Conservation (phyloP, 2,329 filamentous ascomycete genomes). For the Aureobasidium subglaciale region DNA sequence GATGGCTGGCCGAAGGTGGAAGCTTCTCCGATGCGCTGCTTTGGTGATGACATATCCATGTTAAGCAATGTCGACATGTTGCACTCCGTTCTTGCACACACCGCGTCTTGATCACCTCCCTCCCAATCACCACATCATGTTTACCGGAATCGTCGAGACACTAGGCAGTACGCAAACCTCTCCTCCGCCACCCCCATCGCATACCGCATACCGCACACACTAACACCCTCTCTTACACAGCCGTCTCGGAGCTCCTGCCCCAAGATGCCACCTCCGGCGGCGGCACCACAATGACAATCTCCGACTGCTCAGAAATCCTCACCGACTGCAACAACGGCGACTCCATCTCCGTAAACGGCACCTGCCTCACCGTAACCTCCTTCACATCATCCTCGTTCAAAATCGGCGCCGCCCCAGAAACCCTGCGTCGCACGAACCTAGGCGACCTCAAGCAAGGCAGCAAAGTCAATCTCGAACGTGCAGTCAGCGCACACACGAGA, state of each 20-base stretch:
- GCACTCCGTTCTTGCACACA: too few species aligned
- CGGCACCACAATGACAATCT: slow-evolving; percentile 85
- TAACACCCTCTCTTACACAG: slow-evolving; percentile 49
- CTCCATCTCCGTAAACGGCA: slow-evolving; percentile 92
- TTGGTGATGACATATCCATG: slow-evolving; percentile 5
- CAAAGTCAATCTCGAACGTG: slow-evolving; percentile 85
- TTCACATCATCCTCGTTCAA: slow-evolving; percentile 64
- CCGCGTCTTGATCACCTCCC: too few species aligned
- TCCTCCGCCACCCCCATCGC: background rate
- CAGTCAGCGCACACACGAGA: slow-evolving; percentile 80
- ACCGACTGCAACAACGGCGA: slow-evolving; percentile 80
- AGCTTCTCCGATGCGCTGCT: background rate
- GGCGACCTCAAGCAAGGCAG: slow-evolving; percentile 60
- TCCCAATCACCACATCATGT: slow-evolving; percentile 74
- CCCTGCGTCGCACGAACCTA: slow-evolving; percentile 91
- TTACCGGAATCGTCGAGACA: slow-evolving; percentile 88
- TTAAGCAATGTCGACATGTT: background rate
- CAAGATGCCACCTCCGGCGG: slow-evolving; percentile 69
- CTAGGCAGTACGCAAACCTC: slow-evolving; percentile 67
- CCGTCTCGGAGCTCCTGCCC: slow-evolving; percentile 71
- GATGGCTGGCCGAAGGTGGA: background rate
- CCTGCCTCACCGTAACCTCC: slow-evolving; percentile 85
- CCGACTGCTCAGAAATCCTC: slow-evolving; percentile 67
- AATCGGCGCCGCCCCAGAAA: slow-evolving; percentile 91
- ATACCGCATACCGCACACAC: slow-evolving; percentile 22